These are phyloP conservation scores for Rickenella mellea DNA, from an alignment of 768 basidiomycete species.

Conservation along the genomic window DNA sequence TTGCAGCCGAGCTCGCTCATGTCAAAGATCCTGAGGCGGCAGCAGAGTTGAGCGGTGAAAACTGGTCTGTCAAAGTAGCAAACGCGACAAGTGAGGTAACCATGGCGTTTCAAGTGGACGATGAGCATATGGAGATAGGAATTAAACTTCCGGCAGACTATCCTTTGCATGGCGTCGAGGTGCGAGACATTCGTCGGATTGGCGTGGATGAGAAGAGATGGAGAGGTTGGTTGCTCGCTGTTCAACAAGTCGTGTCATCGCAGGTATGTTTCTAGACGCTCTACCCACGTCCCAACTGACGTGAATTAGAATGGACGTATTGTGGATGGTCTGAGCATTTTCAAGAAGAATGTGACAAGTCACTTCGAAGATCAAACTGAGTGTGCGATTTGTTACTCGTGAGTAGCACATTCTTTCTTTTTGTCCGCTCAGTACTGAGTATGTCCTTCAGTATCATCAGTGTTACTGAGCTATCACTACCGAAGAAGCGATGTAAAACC, in stretches of 20 bases:
- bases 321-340: conserved; percentile 76
- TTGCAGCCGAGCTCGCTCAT: conserved; percentile 70
- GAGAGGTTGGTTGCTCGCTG: conserved; percentile 88
- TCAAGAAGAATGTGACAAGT: conserved; percentile 87
- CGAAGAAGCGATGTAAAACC: conserved; percentile 85
- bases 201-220: conserved; percentile 87
- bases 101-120: conserved; percentile 82
- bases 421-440: neutral
- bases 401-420: conserved; percentile 16
- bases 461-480: conserved; percentile 78
- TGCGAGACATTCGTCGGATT: conserved; percentile 74
- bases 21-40: conserved; percentile 47
- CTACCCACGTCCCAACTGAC: neutral
- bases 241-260: conserved; percentile 84
- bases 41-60: conserved; percentile 63
- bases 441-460: conserved; percentile 65
- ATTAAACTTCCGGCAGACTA: conserved; percentile 83
- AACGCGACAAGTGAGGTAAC: conserved; percentile 69
- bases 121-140: conserved; percentile 84
- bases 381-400: conserved; percentile 96
- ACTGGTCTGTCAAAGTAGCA: conserved; percentile 70
- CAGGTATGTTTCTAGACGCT: conserved; percentile 45
- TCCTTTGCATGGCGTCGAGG: conserved; percentile 81
- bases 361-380: conserved; percentile 96
- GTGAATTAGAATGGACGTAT: conserved; percentile 72